phyloP scores from a whole-genome alignment of 345 rosid species.

The Gossypium herbaceum region DNA sequence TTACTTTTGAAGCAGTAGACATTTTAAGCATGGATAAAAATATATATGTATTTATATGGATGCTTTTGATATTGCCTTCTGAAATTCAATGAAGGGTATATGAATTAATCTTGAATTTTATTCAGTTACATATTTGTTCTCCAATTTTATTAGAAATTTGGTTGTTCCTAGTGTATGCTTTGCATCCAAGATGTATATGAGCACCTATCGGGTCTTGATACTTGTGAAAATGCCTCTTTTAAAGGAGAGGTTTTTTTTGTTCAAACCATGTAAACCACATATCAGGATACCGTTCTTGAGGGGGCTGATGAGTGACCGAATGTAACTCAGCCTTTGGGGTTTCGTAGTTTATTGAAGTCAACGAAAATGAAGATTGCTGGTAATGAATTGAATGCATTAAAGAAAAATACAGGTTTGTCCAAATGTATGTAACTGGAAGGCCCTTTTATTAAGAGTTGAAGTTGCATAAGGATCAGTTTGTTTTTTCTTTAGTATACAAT shows the following conservation, averaged over 20 bases:
- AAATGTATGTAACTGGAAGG: too few species aligned
- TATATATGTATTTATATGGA: slow-evolving; percentile 3
- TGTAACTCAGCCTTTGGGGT: neutral
- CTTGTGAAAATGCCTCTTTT: neutral
- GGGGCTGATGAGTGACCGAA: neutral
- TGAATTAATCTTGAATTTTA: slow-evolving; percentile 22
- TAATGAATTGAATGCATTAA: neutral
- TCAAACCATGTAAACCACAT: neutral
- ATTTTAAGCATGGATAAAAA: slow-evolving; percentile 10
- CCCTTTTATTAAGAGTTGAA: too few species aligned
- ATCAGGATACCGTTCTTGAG: neutral
- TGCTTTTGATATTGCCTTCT: slow-evolving; percentile 26
- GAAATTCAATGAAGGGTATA: slow-evolving; percentile 26
- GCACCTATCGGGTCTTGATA: neutral
- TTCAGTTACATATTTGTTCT: neutral
- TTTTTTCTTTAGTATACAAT: too few species aligned
- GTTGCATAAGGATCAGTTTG: too few species aligned
- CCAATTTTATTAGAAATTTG: too few species aligned
- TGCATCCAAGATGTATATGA: neutral
- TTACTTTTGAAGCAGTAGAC: slow-evolving; percentile 17
- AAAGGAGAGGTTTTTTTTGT: neutral
- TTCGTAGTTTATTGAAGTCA: neutral
- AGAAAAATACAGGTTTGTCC: neutral
- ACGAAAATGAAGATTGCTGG: neutral
- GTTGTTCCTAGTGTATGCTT: neutral